Evolutionary conservation across 2,329 filamentous ascomycete genomes (phyloP), one percentile per base, ranked within the genome.

Genomic region (Dothideomycetidae sp.): DNA sequence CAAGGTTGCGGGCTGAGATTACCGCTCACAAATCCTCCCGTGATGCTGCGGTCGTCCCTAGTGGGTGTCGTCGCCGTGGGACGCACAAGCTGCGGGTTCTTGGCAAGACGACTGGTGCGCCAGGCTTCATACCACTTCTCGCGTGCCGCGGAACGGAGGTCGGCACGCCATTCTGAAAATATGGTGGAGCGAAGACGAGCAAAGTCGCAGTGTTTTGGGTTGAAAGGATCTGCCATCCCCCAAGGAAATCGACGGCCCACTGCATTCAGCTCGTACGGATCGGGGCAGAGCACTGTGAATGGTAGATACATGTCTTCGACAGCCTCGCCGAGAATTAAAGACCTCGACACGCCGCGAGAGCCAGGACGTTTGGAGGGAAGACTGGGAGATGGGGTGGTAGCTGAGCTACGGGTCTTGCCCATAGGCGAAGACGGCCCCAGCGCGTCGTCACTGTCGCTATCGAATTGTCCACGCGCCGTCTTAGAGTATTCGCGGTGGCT

Each of bases 111-210:
- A 31, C 55, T 61, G 7, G 73, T 94, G 60, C 90, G 76, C 90
- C 88, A 96, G 50, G 81, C 78, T 59, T 96, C 88, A 51, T 96
- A 96, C 83, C 85, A 94, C 50, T 85, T 73, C 53, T 93, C 85
- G 39, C 84, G 74, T 57, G 84, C 93, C 36, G 84, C 81, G 57
- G 93, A 84, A 43, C 88, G 79, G 42, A 98, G 67, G 55, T 98
- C 90, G 30, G 72, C 72, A 35, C 88, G 79, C 90, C 90, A 98
- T 53, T 96, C 88, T 46, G 68, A 76, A 58, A 98, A 98, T 19
- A 98, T 81, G 5, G 80, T 78, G 42, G 96, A 86, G 61, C 90
- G 90, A 48, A 98, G 70, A 44, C 79, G 78, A 39, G 81, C 67
- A 57, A 94, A 98, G 60, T 98, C 90, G 61, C 90, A 98, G 62